These are phyloP conservation scores for Teunomyces panamensis DNA, from an alignment of 805 yeast genomes.

Conservation along the genomic window DNA sequence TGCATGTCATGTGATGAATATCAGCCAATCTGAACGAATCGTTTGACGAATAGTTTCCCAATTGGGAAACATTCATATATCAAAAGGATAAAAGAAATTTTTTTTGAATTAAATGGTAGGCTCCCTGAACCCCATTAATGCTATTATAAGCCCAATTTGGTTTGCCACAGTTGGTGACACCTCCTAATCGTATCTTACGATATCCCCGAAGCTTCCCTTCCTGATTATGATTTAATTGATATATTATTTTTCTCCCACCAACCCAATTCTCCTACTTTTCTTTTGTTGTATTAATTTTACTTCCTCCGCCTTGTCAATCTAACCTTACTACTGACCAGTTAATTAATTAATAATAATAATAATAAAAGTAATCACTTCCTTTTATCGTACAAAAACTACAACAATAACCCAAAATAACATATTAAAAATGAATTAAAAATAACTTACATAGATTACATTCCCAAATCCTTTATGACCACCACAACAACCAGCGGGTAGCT, in stretches of 20 bases:
- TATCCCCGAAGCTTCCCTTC: neutral
- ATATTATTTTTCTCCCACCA: neutral
- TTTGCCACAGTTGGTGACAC: neutral
- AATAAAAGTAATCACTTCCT: neutral
- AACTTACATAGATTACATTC: slow-evolving; percentile 2
- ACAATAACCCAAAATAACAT: neutral
- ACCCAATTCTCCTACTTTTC: neutral
- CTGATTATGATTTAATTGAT: neutral
- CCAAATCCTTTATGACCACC: neutral
- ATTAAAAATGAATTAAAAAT: neutral
- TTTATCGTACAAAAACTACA: neutral
- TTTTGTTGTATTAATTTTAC: neutral
- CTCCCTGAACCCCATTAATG: neutral
- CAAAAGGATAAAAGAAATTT: neutral
- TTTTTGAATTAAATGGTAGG: neutral
- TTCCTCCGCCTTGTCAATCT: no score
- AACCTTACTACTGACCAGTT: no score
- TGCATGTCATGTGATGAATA: neutral
- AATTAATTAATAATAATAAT: no score
- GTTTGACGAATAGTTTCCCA: neutral
- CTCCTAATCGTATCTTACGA: neutral
- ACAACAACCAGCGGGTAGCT: neutral
- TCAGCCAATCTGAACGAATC: neutral
- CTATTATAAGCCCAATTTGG: neutral
- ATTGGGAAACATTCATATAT: neutral